Percentiles rank a stretch among this genome's conserved stretches.
These are phyloP conservation scores for Russula sp. DNA, from an alignment of 768 basidiomycete genomes.

Conservation along the genomic window DNA sequence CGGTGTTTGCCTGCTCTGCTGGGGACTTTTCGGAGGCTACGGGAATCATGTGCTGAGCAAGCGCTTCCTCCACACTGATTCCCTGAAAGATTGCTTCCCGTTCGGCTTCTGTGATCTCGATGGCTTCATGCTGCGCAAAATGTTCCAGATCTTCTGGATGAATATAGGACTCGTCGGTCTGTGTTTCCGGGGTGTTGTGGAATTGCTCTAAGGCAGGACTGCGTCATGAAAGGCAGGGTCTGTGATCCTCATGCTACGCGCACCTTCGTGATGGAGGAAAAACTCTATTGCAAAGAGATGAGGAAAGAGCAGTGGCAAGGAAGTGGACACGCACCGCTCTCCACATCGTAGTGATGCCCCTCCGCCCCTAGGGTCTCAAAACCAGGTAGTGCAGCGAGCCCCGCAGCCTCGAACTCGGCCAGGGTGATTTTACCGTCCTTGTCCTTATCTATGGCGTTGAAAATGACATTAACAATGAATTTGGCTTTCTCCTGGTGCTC, in stretches of 20 bases:
- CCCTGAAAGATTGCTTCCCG: conserved; percentile 83
- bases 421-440: conserved; percentile 62
- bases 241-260: conserved; percentile 17
- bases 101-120: conserved; percentile 79
- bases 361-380: conserved; percentile 82
- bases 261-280: conserved; percentile 96
- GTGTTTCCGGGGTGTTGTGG: conserved; percentile 95
- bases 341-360: conserved; percentile 90
- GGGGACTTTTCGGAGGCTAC: conserved; percentile 6
- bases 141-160: conserved; percentile 94
- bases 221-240: background rate
- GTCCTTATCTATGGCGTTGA: conserved; percentile 66
- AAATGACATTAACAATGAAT: conserved; percentile 63
- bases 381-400: conserved; percentile 71
- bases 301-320: conserved; percentile 6
- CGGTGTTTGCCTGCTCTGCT: background rate
- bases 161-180: conserved; percentile 89
- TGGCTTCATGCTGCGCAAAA: conserved; percentile 80
- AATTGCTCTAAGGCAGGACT: conserved; percentile 57
- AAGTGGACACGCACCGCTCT: conserved; percentile 60
- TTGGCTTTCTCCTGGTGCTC: conserved; percentile 82
- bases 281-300: conserved; percentile 51
- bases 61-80: conserved; percentile 65
- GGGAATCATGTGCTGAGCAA: conserved; percentile 40
- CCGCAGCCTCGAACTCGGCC: conserved; percentile 67